phyloP scores from a whole-genome alignment of 2,329 filamentous ascomycete species.

The Cytospora piceicola region DNA sequence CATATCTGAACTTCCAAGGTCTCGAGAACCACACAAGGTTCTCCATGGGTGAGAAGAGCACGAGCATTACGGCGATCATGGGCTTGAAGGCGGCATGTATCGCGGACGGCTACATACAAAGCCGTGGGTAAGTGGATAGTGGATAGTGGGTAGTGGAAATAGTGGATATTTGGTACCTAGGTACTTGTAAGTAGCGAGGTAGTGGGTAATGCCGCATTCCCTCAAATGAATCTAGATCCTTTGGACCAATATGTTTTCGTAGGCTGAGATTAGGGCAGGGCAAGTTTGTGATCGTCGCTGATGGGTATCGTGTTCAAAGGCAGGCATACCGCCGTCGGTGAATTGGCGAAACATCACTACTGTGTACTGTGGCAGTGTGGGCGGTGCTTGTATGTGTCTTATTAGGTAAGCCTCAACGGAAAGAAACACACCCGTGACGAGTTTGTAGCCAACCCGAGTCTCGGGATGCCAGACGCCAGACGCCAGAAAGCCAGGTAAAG shows the following conservation, averaged over 20 bases:
- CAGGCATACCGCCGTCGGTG: neutral
- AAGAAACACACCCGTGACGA: neutral
- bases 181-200: too few relatives aligned
- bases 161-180: too few relatives aligned
- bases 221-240: constrained; percentile 19
- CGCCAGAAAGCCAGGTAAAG: too few relatives aligned
- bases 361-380: too few relatives aligned
- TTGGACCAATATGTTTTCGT: constrained; percentile 14
- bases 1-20: too few relatives aligned
- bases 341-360: neutral
- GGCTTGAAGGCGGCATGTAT: constrained; percentile 1
- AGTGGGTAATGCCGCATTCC: neutral
- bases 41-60: too few relatives aligned
- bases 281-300: constrained; percentile 14
- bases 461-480: neutral
- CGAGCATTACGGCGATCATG: neutral
- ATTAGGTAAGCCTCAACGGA: neutral
- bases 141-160: too few relatives aligned
- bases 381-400: neutral
- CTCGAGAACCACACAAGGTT: too few relatives aligned
- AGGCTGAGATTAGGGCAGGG: constrained; percentile 13
- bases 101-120: constrained; percentile 14
- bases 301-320: neutral
- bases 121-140: constrained; percentile 8
- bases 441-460: neutral